These are phyloP conservation scores for Tulasnella sp. DNA, from an alignment of 768 basidiomycete genomes.

Conservation along the genomic window DNA sequence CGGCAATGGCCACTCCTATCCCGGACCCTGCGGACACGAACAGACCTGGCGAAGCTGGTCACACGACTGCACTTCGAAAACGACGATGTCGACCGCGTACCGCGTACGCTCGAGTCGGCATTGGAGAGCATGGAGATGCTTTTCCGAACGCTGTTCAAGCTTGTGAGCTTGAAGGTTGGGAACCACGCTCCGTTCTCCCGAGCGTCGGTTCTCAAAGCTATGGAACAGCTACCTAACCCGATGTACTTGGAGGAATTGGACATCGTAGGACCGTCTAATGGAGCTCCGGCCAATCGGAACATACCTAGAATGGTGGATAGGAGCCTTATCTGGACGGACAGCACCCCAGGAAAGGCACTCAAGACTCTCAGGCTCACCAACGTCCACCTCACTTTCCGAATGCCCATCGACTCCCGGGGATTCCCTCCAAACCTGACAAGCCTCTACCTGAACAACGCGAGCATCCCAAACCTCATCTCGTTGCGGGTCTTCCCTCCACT, in stretches of 20 bases:
- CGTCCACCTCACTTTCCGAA: constrained; percentile 18
- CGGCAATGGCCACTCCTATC: constrained; percentile 15
- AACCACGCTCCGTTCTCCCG: not conserved
- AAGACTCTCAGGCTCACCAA: constrained; percentile 14
- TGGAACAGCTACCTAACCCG: not conserved
- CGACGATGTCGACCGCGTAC: not conserved
- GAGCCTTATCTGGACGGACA: constrained; percentile 19
- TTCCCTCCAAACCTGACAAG: constrained; percentile 17
- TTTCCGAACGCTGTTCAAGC: not conserved
- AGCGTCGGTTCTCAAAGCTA: not conserved
- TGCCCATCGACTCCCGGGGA: constrained; percentile 6
- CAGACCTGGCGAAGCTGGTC: constrained; percentile 1
- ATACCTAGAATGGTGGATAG: constrained; percentile 18
- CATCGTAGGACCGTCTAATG: not conserved
- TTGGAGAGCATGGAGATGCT: not conserved
- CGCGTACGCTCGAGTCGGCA: not conserved
- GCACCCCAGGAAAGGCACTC: not conserved
- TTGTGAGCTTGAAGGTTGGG: not conserved
- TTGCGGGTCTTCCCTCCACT: constrained; percentile 12
- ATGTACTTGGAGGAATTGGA: constrained; percentile 8
- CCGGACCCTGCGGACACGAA: not conserved
- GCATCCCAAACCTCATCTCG: constrained; percentile 15
- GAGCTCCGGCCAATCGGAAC: not conserved
- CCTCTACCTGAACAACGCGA: constrained; percentile 8
- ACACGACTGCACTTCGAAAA: not conserved